A percentile compares a stretch with the other conserved stretches of the same genome.
These are phyloP conservation scores for Clarireedia monteithiana DNA, from an alignment of 2,329 filamentous ascomycete species.

Conservation along the genomic window DNA sequence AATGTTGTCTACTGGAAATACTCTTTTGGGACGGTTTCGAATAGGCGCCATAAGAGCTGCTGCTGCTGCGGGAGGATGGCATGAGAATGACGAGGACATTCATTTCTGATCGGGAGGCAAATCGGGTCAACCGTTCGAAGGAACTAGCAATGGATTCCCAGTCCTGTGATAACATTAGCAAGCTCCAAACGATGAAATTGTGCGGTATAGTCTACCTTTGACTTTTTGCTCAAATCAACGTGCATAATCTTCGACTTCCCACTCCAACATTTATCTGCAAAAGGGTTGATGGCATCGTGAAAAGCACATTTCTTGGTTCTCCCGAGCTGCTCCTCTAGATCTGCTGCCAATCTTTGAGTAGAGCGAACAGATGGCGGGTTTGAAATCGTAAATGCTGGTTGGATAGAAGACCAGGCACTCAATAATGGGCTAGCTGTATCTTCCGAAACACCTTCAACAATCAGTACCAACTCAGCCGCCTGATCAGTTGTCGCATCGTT, in stretches of 20 bases:
- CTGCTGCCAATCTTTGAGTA: slow-evolving; percentile 27
- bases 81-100: slow-evolving; percentile 26
- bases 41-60: slow-evolving; percentile 23
- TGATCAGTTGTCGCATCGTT: slow-evolving; percentile 24
- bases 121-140: slow-evolving; percentile 18
- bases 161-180: not conserved
- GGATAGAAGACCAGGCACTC: slow-evolving; percentile 32
- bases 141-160: not conserved
- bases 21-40: slow-evolving; percentile 17
- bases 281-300: slow-evolving; percentile 26
- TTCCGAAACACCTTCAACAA: slow-evolving; percentile 48
- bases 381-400: slow-evolving; percentile 42
- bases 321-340: slow-evolving; percentile 24
- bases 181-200: no score
- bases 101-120: slow-evolving; percentile 23
- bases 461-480: slow-evolving; percentile 46
- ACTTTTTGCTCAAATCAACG: slow-evolving; percentile 18
- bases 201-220: slow-evolving; percentile 16
- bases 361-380: slow-evolving; percentile 34
- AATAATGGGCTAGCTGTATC: slow-evolving; percentile 36
- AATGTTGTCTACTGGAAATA: slow-evolving; percentile 18
- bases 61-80: slow-evolving; percentile 21
- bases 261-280: slow-evolving; percentile 28
- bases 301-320: slow-evolving; percentile 18
- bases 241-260: slow-evolving; percentile 27